Evolutionary conservation across 441 rosid species (phyloP).

Genomic region (Erysimum cheiri): DNA sequence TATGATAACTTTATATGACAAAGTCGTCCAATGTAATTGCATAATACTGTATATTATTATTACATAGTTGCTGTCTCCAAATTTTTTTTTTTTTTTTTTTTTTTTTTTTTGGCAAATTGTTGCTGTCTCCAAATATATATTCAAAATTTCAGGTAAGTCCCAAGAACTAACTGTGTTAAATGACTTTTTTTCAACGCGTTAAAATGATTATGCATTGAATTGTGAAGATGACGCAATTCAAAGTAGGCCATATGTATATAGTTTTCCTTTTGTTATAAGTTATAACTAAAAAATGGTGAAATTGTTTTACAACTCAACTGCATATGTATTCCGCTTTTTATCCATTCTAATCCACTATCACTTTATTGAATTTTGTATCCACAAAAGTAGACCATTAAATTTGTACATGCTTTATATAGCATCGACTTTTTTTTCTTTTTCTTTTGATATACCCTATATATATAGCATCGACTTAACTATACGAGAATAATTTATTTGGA

Average conservation of each 20-base stretch:
- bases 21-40: neutral
- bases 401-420: neutral
- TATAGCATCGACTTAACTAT: neutral
- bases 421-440: neutral
- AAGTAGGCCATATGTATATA: neutral
- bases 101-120: no score
- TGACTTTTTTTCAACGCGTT: conserved; percentile 7
- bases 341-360: neutral
- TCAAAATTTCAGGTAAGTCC: neutral
- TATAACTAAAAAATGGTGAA: neutral
- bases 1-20: neutral
- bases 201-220: neutral
- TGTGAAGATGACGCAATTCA: neutral
- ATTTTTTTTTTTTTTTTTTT: no score
- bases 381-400: neutral
- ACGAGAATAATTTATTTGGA: no score
- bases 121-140: neutral
- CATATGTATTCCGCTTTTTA: neutral
- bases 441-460: no score
- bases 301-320: neutral
- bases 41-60: no score
- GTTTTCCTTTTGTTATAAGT: neutral
- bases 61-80: neutral
- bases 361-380: neutral
- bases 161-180: neutral